Percentiles rank a stretch among this genome's conserved stretches.
Evolutionary conservation across 176 grass and related monocot genomes (phyloP).

Genomic region (Musa schizocarpa): DNA sequence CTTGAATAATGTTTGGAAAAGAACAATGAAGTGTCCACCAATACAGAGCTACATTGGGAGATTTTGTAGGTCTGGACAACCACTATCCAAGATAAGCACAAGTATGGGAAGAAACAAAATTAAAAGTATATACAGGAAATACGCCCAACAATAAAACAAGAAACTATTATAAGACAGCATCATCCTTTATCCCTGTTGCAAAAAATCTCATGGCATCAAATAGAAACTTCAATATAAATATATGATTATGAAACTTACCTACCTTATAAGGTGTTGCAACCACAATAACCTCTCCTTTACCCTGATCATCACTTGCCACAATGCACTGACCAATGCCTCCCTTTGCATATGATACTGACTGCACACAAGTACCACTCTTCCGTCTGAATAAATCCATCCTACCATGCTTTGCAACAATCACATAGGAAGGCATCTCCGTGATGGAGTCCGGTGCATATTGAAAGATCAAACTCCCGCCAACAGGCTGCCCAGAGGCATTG

Average conservation of each 20-base stretch:
- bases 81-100: background rate
- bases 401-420: slow-evolving; percentile 48
- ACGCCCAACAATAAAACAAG: background rate
- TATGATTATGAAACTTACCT: slow-evolving; percentile 45
- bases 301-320: slow-evolving; percentile 46
- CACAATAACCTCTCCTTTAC: slow-evolving; percentile 33
- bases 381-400: slow-evolving; percentile 77
- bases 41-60: background rate
- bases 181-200: too few relatives aligned
- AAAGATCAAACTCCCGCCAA: slow-evolving; percentile 74
- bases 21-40: background rate
- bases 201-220: background rate
- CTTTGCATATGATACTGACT: slow-evolving; percentile 46
- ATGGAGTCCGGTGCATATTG: slow-evolving; percentile 48
- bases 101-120: background rate
- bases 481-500: slow-evolving; percentile 44
- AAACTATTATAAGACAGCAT: background rate
- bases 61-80: background rate
- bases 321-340: slow-evolving; percentile 29
- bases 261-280: slow-evolving; percentile 91
- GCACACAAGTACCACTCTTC: slow-evolving; percentile 48
- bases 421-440: slow-evolving; percentile 51
- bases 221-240: background rate
- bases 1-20: background rate
- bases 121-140: background rate